Evolutionary conservation across 176 grass and related monocot genomes (phyloP), one percentile per base, ranked within the genome.

Genomic region (sorghum (Sorghum bicolor)): DNA sequence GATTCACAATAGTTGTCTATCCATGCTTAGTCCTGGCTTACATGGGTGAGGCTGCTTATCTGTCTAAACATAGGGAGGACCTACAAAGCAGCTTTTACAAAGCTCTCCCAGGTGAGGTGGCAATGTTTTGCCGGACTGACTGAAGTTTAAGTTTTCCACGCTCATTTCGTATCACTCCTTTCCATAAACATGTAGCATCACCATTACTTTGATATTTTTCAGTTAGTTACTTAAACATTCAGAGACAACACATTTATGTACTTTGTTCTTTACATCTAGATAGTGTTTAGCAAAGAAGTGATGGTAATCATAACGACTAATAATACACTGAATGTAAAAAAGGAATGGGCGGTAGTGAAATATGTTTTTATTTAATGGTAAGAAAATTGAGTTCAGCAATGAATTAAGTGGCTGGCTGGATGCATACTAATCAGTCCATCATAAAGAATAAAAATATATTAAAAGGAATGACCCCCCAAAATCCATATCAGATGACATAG

Each of bases 11-110:
- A 69, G 66, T 93, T 72, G 90, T 97, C 45, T 94, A 97, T 84
- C 95, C 92, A 79, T 97, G 92, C 86, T 86, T 97, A 68, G 88
- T 97, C 40, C 75, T 94, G 39, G 92, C 95, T 57, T 97, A 97
- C 80, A 97, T 97, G 95, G 95, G 95, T 38, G 95, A 97, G 73
- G 95, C 95, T 64, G 95, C 94, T 12, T 97, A 92, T 77, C 81
- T 97, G 31, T 97, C 95, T 0, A 88, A 92, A 72, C 95, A 97
- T 68, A 89, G 87, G 77, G 86, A 94, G 47, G 90, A 97, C 81
- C 88, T 97, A 11, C 88, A 93, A 45, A 91, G 88, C 78, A 97
- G 95, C 88, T 97, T 97, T 75, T 97, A 93, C 79, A 97, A 89
- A 91, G 95, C 95, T 70, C 78, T 97, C 14, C 94, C 94, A 83